Evolutionary conservation across 768 basidiomycete genomes (phyloP), one percentile per base, ranked within the genome.

Genomic region (Lactarius hengduanensis): DNA sequence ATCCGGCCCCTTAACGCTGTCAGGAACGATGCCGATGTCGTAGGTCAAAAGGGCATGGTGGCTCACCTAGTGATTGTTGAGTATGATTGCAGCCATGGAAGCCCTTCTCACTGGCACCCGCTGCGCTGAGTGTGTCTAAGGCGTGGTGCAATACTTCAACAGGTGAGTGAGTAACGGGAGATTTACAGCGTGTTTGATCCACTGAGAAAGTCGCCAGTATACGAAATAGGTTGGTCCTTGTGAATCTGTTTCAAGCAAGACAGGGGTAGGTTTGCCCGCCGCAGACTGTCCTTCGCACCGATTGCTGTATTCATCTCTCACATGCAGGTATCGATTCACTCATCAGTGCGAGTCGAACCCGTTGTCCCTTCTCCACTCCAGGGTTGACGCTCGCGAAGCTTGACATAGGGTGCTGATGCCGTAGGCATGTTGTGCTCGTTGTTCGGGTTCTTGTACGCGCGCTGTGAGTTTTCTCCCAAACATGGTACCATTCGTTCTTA

Each of bases 371-470:
- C 69, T 38, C 55, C 65, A 16, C 63, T 70, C 16, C 10, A 28
- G 26, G 16, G 62, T 61, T 62, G 36, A 20, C 36, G 10, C 22
- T 30, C 32, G 30, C 13, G 7, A 63, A 88, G 89, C 89, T 75
- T 91, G 70, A 90, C 83, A 1, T 92, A 89, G 86, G 90, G 91
- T n/a, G 89, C 85, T 18, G 94, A 94, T 74, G 79, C 81, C 59
- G 83, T 90, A 62, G 90, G 90, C n/a, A 75, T 92, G 66, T 75
- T 90, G 30, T 91, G 83, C 59, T 87, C 86, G 2, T 77, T 93
- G 22, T 92, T 94, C 72, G 86, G 83, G 4, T 94, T 90, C 73
- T 77, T 93, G 18, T 94, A 94, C 75, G 76, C 92, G 57, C 82
- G 86, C 61, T 80, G 89, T 90, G 72, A 71, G 88, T 78, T 4